These are phyloP conservation scores for Tinospora cordifolia DNA, from an alignment of 164 flowering plant species.

Conservation along the genomic window DNA sequence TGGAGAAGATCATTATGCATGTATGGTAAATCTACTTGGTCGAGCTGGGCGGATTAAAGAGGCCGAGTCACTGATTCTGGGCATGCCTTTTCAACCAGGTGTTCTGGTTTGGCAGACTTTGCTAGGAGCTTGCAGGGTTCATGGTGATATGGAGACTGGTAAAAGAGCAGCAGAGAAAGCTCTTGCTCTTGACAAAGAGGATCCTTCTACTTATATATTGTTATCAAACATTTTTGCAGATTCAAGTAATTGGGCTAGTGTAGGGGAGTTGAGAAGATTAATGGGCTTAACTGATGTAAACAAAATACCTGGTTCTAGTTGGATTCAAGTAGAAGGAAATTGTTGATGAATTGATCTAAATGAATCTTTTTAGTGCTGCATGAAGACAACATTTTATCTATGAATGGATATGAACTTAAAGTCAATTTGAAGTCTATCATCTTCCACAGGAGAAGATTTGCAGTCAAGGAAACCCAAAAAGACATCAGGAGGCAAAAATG, in stretches of 20 bases:
- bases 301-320: conserved; percentile 65
- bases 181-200: conserved; percentile 34
- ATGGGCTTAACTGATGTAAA: conserved; percentile 48
- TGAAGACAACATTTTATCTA: background rate
- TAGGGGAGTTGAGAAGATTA: conserved; percentile 38
- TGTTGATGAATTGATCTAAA: background rate
- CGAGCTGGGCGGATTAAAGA: conserved; percentile 50
- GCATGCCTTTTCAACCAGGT: conserved; percentile 57
- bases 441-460: background rate
- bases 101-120: conserved; percentile 65
- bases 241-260: conserved; percentile 44
- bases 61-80: conserved; percentile 49
- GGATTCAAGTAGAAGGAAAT: conserved; percentile 29
- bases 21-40: conserved; percentile 70
- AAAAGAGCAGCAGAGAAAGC: conserved; percentile 53
- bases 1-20: conserved; percentile 69
- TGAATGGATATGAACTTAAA: background rate
- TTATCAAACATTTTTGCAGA: conserved; percentile 62
- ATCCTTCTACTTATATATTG: conserved; percentile 58
- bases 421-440: background rate
- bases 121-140: conserved; percentile 52
- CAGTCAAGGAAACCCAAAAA: background rate
- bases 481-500: background rate
- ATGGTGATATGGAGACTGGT: conserved; percentile 59
- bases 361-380: background rate